phyloP scores from a whole-genome alignment of 2,329 filamentous ascomycete genomes.

The Hypoxylon sp. region DNA sequence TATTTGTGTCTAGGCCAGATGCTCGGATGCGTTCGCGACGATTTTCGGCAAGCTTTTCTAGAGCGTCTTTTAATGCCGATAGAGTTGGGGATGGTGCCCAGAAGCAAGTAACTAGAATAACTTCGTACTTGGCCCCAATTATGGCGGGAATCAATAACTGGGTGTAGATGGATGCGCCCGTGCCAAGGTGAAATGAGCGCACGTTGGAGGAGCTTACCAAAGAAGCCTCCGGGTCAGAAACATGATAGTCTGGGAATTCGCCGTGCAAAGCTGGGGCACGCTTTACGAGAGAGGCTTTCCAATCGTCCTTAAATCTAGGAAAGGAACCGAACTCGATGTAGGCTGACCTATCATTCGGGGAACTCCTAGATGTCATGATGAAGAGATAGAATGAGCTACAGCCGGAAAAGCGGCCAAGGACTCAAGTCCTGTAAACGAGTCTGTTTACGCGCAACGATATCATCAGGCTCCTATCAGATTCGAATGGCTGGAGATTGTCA shows the following conservation, averaged over 20 bases:
- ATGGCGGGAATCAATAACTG: slow-evolving; percentile 73
- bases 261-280: slow-evolving; percentile 20
- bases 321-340: slow-evolving; percentile 18
- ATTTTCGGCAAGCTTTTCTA: slow-evolving; percentile 70
- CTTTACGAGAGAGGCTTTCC: slow-evolving; percentile 43
- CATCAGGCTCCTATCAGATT: not conserved
- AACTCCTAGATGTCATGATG: not conserved
- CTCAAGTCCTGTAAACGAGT: not conserved
- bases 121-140: slow-evolving; percentile 70
- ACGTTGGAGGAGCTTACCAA: slow-evolving; percentile 66
- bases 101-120: slow-evolving; percentile 86
- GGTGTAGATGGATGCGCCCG: slow-evolving; percentile 68
- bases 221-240: slow-evolving; percentile 57
- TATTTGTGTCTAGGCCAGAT: slow-evolving; percentile 28
- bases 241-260: slow-evolving; percentile 66
- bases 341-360: not conserved
- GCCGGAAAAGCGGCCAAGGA: not conserved
- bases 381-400: not conserved
- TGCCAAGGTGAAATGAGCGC: slow-evolving; percentile 64
- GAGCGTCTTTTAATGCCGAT: slow-evolving; percentile 68
- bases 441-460: not conserved
- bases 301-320: slow-evolving; percentile 46
- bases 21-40: slow-evolving; percentile 57
- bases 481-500: not conserved
- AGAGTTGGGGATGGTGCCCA: slow-evolving; percentile 79